Percentiles rank a stretch among this genome's conserved stretches.
These are phyloP conservation scores for Tetraselmis chui DNA, from an alignment of 139 green algal species.

Conservation along the genomic window DNA sequence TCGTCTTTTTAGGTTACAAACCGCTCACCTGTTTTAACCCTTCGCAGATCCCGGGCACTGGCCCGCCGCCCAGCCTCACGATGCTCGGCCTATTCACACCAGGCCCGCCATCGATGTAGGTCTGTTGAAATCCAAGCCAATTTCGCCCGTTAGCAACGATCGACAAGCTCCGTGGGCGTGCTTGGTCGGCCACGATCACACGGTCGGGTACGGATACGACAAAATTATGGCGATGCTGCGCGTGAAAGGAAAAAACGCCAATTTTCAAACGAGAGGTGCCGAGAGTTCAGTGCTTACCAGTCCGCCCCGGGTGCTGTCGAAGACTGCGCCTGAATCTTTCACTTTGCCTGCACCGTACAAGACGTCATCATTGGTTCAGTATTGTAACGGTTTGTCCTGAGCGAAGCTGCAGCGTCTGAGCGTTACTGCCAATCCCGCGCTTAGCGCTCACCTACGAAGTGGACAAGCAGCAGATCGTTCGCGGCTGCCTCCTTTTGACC, in stretches of 20 bases:
- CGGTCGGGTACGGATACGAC: no score
- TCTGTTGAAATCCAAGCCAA: constrained; percentile 11
- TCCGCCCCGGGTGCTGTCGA: constrained; percentile 36
- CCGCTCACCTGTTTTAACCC: constrained; percentile 15
- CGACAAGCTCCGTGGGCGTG: no score
- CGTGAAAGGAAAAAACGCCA: background rate
- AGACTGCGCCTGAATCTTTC: constrained; percentile 23
- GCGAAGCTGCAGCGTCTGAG: background rate
- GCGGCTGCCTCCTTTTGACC: background rate
- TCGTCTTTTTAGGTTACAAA: no score
- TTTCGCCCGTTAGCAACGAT: background rate
- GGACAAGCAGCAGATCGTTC: background rate
- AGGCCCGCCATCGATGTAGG: constrained; percentile 34
- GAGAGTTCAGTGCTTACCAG: constrained; percentile 16
- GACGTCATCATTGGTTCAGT: background rate
- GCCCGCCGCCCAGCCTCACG: constrained; percentile 26
- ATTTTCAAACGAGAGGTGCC: background rate
- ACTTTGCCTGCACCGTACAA: constrained; percentile 14
- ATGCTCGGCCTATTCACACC: constrained; percentile 29
- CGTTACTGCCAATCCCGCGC: background rate
- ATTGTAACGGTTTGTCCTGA: no score
- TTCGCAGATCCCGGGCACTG: constrained; percentile 32
- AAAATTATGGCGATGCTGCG: background rate
- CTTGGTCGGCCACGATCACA: no score
- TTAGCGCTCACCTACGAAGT: background rate